These are phyloP conservation scores for Carex parvula DNA, from an alignment of 176 grass and related monocot genomes.

Conservation along the genomic window DNA sequence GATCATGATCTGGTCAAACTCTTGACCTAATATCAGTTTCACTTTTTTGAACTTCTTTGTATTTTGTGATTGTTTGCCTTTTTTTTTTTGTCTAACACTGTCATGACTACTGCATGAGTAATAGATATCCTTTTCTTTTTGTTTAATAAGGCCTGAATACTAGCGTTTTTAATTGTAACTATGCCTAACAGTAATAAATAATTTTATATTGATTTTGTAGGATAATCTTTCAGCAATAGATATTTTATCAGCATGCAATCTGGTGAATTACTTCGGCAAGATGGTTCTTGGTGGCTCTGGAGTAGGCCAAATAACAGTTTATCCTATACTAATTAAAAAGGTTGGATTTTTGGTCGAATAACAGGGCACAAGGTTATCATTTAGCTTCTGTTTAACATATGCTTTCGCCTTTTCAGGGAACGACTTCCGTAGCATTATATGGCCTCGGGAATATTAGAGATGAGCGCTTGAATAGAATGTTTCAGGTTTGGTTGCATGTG, in stretches of 20 bases:
- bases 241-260: constrained; percentile 64
- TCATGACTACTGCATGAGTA: not conserved
- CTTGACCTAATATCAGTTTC: not conserved
- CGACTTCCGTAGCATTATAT: constrained; percentile 63
- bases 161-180: not conserved
- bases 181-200: constrained; percentile 10
- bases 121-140: not conserved
- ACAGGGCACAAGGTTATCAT: constrained; percentile 16
- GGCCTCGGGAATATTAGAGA: constrained; percentile 78
- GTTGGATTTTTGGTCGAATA: constrained; percentile 22
- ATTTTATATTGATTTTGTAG: constrained; percentile 34
- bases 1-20: not conserved
- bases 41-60: not conserved
- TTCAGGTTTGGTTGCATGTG: constrained; percentile 45
- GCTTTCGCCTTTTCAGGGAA: constrained; percentile 50
- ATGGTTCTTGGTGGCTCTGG: constrained; percentile 55
- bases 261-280: constrained; percentile 95
- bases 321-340: constrained; percentile 75
- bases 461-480: constrained; percentile 61
- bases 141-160: not conserved
- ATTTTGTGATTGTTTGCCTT: not conserved
- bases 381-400: constrained; percentile 16
- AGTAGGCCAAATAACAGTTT: constrained; percentile 50
- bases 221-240: constrained; percentile 76
- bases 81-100: not conserved